These are phyloP conservation scores for Solanum corneliomulleri DNA, from an alignment of 257 asterid species.

Conservation along the genomic window DNA sequence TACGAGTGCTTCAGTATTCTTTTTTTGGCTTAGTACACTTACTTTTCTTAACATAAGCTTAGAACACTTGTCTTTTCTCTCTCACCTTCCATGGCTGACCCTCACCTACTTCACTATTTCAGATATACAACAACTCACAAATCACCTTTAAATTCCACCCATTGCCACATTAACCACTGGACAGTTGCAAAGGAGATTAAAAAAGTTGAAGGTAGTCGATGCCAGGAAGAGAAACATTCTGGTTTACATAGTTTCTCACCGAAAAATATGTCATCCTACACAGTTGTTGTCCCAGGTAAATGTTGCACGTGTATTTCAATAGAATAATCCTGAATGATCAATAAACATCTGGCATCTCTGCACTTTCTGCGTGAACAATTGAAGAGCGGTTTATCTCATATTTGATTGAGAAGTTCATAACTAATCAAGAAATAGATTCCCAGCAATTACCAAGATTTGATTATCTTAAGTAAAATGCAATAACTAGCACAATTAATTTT, in stretches of 20 bases:
- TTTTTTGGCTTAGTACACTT: too few relatives aligned
- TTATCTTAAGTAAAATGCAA: too few relatives aligned
- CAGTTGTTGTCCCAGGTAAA: too few relatives aligned
- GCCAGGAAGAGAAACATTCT: neutral
- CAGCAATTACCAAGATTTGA: neutral
- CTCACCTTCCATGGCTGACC: neutral
- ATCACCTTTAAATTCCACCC: neutral
- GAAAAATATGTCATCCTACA: too few relatives aligned
- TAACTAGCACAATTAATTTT: too few relatives aligned
- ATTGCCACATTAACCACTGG: neutral
- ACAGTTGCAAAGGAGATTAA: neutral
- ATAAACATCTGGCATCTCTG: neutral
- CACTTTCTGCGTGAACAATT: neutral
- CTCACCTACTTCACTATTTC: neutral
- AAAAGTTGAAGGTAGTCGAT: neutral
- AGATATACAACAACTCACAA: neutral
- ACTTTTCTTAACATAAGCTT: too few relatives aligned
- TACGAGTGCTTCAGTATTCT: too few relatives aligned
- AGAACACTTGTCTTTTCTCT: neutral
- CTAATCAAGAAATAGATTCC: neutral
- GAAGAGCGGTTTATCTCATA: neutral
- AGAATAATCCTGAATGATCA: neutral
- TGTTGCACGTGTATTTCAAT: too few relatives aligned
- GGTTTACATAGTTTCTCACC: neutral
- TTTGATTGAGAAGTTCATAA: neutral